Base-by-base conservation (phyloP, 805 yeast species). In the Yamadazyma laniorum region DNA sequence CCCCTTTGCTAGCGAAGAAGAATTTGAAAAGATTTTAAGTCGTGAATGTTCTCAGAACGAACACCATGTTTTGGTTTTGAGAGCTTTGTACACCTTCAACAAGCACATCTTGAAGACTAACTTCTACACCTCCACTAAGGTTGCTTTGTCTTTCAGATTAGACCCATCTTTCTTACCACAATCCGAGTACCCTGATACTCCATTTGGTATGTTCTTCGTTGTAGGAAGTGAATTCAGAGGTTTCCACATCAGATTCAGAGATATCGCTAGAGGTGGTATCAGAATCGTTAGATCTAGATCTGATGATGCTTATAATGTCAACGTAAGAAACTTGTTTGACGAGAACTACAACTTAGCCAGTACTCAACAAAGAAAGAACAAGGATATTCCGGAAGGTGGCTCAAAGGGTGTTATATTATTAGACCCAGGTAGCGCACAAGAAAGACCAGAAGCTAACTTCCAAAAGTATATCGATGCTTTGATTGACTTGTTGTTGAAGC, bases 361-460 rank as follows among this genome's bases (percentile, higher is more conserved):
- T 39, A 91, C 99, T 30, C 99, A 91, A 67, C 99, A 93, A 70
- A 77, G 91, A 50, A 91, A 91, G 67, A 93, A 91, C 70, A 91
- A 91, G 71, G 99, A 91, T 70, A 93, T 91, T 43, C 98, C 99
- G 34, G 99, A 91, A 72, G 98, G 99, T 59, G 99, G 99, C 25
- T 87, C 97, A 28, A 91, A 91, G 63, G 99, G 99, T 68, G 99
- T 93, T 33, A 85, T 93, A 40, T 74, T 91, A 53, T 73, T 91
- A 50, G 90, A 84, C 55, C 82, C 85, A 29, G 85, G 85, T 41
- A 69, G 68, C 29, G 83, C 88, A 16, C 95, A 85, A 61, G 85
- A 78, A 28, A 78, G 82, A 55, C 88, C 95, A 35, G 79, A 80
- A 48, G 81, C 85, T 40, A 86, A 95, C 22, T 91, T 93, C 63